Evolutionary conservation across 345 rosid species (phyloP).

Genomic region (Trapa incisa): DNA sequence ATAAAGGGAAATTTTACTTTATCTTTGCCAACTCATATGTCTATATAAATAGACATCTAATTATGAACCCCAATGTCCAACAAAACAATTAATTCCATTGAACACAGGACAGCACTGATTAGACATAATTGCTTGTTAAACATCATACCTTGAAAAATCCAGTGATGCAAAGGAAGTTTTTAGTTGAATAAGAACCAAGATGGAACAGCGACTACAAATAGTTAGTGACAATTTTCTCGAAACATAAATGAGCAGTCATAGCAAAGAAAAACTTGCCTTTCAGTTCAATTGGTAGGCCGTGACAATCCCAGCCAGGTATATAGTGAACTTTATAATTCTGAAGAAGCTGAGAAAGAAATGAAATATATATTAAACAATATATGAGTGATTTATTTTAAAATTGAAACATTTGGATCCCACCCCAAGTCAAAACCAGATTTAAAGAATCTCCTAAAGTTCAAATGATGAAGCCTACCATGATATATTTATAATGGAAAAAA

Average conservation of each 20-base stretch:
- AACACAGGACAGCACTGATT: neutral
- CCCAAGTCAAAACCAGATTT: neutral
- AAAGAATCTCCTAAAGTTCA: neutral
- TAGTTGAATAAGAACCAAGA: neutral
- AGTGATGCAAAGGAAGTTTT: neutral
- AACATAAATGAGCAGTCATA: neutral
- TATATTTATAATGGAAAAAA: neutral
- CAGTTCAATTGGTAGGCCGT: constrained; percentile 93
- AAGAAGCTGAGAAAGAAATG: constrained; percentile 47
- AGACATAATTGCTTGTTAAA: neutral
- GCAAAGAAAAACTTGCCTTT: constrained; percentile 55
- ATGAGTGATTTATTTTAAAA: constrained; percentile 6
- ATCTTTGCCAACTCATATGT: neutral
- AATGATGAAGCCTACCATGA: neutral
- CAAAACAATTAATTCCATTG: neutral
- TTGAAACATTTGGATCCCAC: neutral
- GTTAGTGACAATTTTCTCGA: neutral
- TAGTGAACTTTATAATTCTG: constrained; percentile 75
- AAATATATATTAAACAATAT: neutral
- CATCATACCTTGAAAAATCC: neutral
- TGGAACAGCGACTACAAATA: neutral
- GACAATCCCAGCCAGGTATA: constrained; percentile 98
- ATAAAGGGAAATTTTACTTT: neutral
- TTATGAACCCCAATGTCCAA: neutral
- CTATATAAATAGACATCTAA: neutral